Evolutionary conservation across 139 green algal species (phyloP).

Genomic region (Picochlorum sp.): DNA sequence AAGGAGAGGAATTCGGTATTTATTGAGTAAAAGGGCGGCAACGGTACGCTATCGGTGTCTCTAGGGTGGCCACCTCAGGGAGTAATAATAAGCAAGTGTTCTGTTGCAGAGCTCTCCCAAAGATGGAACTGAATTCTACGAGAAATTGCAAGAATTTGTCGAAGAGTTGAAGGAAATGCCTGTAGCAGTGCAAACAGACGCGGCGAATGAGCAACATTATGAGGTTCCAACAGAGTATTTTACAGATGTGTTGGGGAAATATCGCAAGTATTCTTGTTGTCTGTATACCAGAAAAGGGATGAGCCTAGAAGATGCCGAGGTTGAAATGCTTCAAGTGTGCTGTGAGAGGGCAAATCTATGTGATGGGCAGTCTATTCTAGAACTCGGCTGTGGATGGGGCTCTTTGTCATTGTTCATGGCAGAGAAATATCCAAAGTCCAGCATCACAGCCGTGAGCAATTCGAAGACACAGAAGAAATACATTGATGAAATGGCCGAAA

Average conservation of each 20-base stretch:
- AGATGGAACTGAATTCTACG: conserved; percentile 8
- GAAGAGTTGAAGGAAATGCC: conserved; percentile 69
- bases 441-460: conserved; percentile 81
- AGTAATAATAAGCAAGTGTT: neutral
- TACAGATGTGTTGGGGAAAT: conserved; percentile 66
- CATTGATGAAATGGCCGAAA: conserved; percentile 52
- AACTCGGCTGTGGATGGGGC: conserved; percentile 97
- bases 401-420: conserved; percentile 81
- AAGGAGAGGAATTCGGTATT: conserved; percentile 53
- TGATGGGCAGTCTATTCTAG: conserved; percentile 76
- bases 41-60: conserved; percentile 15
- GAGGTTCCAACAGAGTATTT: conserved; percentile 95
- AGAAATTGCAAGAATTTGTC: conserved; percentile 45
- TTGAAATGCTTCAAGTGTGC: conserved; percentile 81
- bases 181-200: conserved; percentile 71
- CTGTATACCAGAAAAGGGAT: conserved; percentile 52
- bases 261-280: conserved; percentile 90
- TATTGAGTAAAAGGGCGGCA: conserved; percentile 41
- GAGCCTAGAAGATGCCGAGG: conserved; percentile 76
- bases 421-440: conserved; percentile 43
- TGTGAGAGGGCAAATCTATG: conserved; percentile 67
- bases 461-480: conserved; percentile 70
- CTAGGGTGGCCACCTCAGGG: neutral
- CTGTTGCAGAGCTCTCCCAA: neutral
- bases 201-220: conserved; percentile 91